phyloP scores from a whole-genome alignment of 2,329 filamentous ascomycete species.

The Mycocentrospora acerina region DNA sequence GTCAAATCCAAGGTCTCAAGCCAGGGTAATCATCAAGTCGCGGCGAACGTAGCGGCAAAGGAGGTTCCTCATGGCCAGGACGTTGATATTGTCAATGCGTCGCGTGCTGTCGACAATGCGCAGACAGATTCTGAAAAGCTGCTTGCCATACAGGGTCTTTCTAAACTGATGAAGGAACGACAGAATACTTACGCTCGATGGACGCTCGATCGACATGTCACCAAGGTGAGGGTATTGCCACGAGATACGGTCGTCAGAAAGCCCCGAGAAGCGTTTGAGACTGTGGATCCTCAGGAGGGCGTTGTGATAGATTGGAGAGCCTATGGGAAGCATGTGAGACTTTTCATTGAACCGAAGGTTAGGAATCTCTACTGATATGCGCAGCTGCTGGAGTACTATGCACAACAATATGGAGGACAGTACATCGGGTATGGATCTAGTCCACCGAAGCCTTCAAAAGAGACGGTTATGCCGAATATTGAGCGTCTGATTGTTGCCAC shows the following conservation, averaged over 20 bases:
- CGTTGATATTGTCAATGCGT: conserved; percentile 39
- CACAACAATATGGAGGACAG: conserved; percentile 39
- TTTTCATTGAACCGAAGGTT: background rate
- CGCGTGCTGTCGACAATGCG: conserved; percentile 23
- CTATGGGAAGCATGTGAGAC: conserved; percentile 28
- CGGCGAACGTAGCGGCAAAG: conserved; percentile 47
- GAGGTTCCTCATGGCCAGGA: conserved; percentile 41
- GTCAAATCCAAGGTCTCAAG: conserved; percentile 23
- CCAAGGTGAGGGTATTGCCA: conserved; percentile 34
- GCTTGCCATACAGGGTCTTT: conserved; percentile 19
- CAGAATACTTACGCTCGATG: conserved; percentile 39
- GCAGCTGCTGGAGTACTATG: conserved; percentile 31
- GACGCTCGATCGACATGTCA: conserved; percentile 41
- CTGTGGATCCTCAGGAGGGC: conserved; percentile 15
- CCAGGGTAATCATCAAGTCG: conserved; percentile 25
- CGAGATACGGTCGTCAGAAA: conserved; percentile 18
- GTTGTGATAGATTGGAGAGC: conserved; percentile 31
- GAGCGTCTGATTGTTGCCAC: conserved; percentile 43
- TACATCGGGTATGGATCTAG: conserved; percentile 40
- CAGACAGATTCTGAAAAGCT: conserved; percentile 12
- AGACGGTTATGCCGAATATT: conserved; percentile 37
- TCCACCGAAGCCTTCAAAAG: conserved; percentile 32
- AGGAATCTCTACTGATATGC: conserved; percentile 3
- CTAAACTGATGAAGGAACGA: conserved; percentile 25
- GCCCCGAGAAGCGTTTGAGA: conserved; percentile 23